These are phyloP conservation scores for Cladosporium oxysporum DNA, from an alignment of 2,329 filamentous ascomycete species.

Conservation along the genomic window DNA sequence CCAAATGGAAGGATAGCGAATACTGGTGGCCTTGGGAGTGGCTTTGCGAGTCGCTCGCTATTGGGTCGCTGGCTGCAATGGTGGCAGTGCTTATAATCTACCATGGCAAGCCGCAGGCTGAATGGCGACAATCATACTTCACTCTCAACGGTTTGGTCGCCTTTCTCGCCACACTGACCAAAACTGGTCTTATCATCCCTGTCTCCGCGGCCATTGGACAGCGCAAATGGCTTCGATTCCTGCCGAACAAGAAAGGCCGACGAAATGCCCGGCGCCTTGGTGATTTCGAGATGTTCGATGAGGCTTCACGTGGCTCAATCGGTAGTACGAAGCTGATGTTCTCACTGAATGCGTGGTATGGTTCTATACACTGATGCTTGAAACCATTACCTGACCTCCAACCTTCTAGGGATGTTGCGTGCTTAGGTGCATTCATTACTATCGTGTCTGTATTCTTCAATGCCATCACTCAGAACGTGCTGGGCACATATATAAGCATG, in stretches of 20 bases:
- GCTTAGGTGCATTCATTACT: slow-evolving; percentile 16
- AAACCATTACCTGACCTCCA: background rate
- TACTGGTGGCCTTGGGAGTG: slow-evolving; percentile 15
- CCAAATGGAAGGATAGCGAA: background rate
- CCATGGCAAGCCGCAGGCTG: slow-evolving; percentile 8
- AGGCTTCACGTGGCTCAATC: slow-evolving; percentile 20
- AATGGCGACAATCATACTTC: slow-evolving; percentile 12
- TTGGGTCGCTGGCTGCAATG: slow-evolving; percentile 14
- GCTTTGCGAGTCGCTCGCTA: slow-evolving; percentile 14
- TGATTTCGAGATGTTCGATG: slow-evolving; percentile 21
- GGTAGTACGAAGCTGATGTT: slow-evolving; percentile 12
- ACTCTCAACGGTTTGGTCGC: slow-evolving; percentile 22
- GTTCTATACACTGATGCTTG: background rate
- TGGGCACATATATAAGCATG: slow-evolving; percentile 4
- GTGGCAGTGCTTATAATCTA: background rate
- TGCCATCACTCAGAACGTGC: slow-evolving; percentile 18
- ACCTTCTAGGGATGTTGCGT: slow-evolving; percentile 14
- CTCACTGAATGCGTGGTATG: slow-evolving; percentile 12
- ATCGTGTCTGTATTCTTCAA: slow-evolving; percentile 17
- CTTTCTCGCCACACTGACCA: slow-evolving; percentile 18
- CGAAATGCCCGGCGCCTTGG: background rate
- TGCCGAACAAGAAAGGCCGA: background rate
- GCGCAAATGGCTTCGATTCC: slow-evolving; percentile 22
- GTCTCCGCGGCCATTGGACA: slow-evolving; percentile 22
- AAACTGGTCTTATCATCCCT: slow-evolving; percentile 19